Conservation (phyloP, 1,139 yeast species). For the Zygosaccharomyces pseudobailii region DNA sequence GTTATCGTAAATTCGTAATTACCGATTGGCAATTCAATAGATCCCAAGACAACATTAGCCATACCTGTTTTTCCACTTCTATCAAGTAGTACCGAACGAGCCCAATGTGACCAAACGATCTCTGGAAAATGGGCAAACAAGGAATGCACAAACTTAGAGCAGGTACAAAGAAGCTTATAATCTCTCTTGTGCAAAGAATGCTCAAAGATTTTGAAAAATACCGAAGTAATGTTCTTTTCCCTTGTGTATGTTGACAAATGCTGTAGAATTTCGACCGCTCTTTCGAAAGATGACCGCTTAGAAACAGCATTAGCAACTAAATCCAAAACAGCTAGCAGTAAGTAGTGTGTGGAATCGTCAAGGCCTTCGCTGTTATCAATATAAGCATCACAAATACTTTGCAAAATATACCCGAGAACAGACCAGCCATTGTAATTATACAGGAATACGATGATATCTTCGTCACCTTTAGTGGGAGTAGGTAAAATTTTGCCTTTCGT, state of each 20-base stretch:
- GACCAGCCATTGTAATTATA: slow-evolving; percentile 85
- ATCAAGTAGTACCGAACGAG: slow-evolving; percentile 61
- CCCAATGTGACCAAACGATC: slow-evolving; percentile 75
- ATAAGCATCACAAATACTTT: slow-evolving; percentile 48
- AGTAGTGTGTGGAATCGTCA: slow-evolving; percentile 30
- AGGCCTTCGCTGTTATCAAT: slow-evolving; percentile 27
- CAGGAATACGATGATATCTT: slow-evolving; percentile 62
- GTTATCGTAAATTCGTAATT: slow-evolving; percentile 60
- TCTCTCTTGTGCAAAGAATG: slow-evolving; percentile 59
- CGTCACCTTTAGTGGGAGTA: slow-evolving; percentile 32
- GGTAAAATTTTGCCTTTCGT: slow-evolving; percentile 70
- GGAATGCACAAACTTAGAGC: slow-evolving; percentile 49
- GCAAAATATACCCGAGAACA: slow-evolving; percentile 69
- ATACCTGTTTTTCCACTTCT: slow-evolving; percentile 67
- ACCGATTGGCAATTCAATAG: slow-evolving; percentile 69
- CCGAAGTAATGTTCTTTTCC: slow-evolving; percentile 64
- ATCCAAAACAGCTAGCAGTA: slow-evolving; percentile 47
- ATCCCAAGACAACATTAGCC: slow-evolving; percentile 58
- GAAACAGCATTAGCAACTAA: slow-evolving; percentile 48
- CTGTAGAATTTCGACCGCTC: slow-evolving; percentile 41
- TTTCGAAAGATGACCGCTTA: slow-evolving; percentile 39
- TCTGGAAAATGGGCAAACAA: slow-evolving; percentile 50
- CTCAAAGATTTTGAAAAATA: slow-evolving; percentile 62
- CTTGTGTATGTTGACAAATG: slow-evolving; percentile 56
- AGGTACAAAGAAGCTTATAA: slow-evolving; percentile 42